Percentiles rank a stretch among this genome's conserved stretches.
These are phyloP conservation scores for Diversispora eburnea DNA, from an alignment of 192 early-diverging fungal genomes.

Conservation along the genomic window DNA sequence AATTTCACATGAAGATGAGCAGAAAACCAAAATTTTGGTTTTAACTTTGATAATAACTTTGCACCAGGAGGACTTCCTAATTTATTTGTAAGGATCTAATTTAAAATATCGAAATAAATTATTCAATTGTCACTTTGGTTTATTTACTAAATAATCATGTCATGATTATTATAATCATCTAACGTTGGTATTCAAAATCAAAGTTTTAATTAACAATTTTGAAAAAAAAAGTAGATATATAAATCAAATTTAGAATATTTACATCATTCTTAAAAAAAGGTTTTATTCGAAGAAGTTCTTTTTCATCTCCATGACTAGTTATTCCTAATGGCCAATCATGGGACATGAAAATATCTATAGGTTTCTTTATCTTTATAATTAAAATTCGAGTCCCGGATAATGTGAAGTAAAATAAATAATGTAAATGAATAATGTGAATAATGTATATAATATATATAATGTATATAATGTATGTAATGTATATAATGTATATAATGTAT, in stretches of 20 bases:
- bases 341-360: conserved; percentile 86
- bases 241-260: conserved; percentile 22
- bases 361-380: conserved; percentile 55
- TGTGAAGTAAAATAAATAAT: neutral
- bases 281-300: conserved; percentile 61
- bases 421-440: neutral
- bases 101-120: too few species aligned
- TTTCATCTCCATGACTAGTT: conserved; percentile 70
- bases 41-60: conserved; percentile 65
- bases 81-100: conserved; percentile 60
- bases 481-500: too few species aligned
- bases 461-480: too few species aligned
- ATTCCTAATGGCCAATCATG: conserved; percentile 97
- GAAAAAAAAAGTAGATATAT: neutral
- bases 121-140: too few species aligned
- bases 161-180: neutral
- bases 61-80: conserved; percentile 77
- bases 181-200: neutral
- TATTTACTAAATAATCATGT: too few species aligned
- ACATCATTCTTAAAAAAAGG: conserved; percentile 76
- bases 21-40: conserved; percentile 90
- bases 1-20: conserved; percentile 95
- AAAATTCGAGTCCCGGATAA: neutral
- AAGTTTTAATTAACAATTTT: too few species aligned
- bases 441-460: too few species aligned